Evolutionary conservation across 2,329 filamentous ascomycete genomes (phyloP).

Genomic region (Colletotrichum camelliae): DNA sequence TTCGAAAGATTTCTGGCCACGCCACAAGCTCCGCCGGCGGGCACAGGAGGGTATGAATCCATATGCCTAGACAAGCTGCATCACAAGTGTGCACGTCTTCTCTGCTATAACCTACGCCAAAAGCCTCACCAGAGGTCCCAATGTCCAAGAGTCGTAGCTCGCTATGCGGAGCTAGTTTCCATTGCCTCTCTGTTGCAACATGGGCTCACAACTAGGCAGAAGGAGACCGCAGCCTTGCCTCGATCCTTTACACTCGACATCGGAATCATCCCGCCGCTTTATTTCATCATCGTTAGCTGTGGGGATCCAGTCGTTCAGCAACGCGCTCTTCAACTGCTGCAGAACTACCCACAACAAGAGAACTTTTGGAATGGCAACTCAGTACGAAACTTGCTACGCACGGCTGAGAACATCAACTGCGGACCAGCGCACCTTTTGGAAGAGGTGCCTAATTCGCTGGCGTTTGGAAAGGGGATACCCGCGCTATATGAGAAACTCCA

Average conservation of each 20-base stretch:
- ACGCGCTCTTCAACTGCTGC: background rate
- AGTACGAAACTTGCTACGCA: conserved; percentile 2
- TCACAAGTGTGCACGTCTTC: conserved; percentile 3
- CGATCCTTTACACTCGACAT: conserved; percentile 14
- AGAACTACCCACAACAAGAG: background rate
- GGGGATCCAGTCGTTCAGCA: background rate
- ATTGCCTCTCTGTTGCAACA: background rate
- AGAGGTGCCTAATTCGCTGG: background rate
- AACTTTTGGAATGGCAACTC: conserved; percentile 2
- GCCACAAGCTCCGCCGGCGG: background rate
- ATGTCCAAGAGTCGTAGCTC: background rate
- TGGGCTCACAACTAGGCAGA: background rate
- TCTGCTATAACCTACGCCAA: conserved; percentile 5
- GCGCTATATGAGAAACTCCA: conserved; percentile 7
- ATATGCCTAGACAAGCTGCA: conserved; percentile 16
- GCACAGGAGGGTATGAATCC: conserved; percentile 3
- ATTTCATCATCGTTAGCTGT: conserved; percentile 4
- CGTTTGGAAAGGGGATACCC: conserved; percentile 4
- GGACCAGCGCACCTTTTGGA: background rate
- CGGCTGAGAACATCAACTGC: background rate
- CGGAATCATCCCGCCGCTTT: conserved; percentile 6
- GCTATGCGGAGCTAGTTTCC: conserved; percentile 1
- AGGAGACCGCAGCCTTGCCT: background rate
- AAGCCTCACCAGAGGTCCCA: background rate
- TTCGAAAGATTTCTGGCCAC: conserved; percentile 15